Conservation (phyloP, 2,329 filamentous ascomycete genomes). For the Orbilia blumenaviensis region DNA sequence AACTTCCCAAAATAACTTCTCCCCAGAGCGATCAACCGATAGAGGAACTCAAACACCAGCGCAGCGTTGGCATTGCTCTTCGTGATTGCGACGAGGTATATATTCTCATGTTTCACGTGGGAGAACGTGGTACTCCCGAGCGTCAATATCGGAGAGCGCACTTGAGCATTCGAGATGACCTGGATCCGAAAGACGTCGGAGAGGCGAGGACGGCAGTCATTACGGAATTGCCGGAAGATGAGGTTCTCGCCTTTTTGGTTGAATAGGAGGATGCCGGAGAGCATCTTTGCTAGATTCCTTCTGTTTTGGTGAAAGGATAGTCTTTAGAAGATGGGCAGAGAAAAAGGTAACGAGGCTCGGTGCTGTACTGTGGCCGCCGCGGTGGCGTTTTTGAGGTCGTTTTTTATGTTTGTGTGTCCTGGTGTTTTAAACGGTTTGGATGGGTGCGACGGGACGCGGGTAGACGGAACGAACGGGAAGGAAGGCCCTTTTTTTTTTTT, state of each 20-base stretch:
- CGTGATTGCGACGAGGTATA: constrained; percentile 95
- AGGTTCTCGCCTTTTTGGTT: constrained; percentile 99
- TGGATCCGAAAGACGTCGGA: constrained; percentile 99
- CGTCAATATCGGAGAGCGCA: constrained; percentile 95
- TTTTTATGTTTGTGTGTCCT: too few species aligned
- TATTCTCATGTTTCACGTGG: constrained; percentile 99
- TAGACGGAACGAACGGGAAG: neutral
- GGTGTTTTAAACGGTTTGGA: neutral
- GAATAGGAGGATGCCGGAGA: constrained; percentile 97
- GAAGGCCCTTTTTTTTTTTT: too few species aligned
- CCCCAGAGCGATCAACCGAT: constrained; percentile 86
- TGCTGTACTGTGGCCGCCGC: too few species aligned
- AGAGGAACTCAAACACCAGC: constrained; percentile 96
- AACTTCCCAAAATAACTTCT: constrained; percentile 99
- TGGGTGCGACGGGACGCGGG: neutral
- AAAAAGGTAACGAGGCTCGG: too few species aligned
- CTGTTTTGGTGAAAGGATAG: neutral
- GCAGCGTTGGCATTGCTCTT: constrained; percentile 99
- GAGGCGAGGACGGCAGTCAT: constrained; percentile 95
- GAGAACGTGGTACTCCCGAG: constrained; percentile 98
- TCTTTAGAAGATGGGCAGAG: too few species aligned
- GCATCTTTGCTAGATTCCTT: constrained; percentile 69
- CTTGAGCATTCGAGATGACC: constrained; percentile 97
- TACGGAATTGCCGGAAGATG: constrained; percentile 98
- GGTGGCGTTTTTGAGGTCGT: constrained; percentile 11